A percentile compares a stretch with the other conserved stretches of the same genome.
These are phyloP conservation scores for Dacryopinax spathularia DNA, from an alignment of 768 basidiomycete genomes.

Conservation along the genomic window DNA sequence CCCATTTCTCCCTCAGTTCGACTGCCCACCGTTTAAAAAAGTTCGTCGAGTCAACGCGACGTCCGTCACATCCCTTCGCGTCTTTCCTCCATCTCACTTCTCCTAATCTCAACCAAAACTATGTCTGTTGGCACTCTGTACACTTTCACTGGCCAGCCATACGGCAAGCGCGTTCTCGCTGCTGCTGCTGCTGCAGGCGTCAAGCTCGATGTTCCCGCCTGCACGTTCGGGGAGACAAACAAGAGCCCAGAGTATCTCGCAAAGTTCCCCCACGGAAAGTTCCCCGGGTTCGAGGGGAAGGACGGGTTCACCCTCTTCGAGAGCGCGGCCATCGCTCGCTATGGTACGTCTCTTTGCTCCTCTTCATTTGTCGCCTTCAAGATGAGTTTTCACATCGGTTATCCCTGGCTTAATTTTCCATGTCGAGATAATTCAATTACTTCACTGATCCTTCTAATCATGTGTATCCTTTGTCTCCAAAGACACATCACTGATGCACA, in stretches of 20 bases:
- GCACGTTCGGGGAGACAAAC: conserved; percentile 5
- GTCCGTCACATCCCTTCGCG: neutral
- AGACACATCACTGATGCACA: conserved; percentile 15
- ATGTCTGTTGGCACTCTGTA: conserved; percentile 1
- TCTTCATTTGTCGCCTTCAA: conserved; percentile 13
- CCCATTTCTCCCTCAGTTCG: neutral
- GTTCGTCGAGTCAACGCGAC: neutral
- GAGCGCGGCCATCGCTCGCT: conserved; percentile 7
- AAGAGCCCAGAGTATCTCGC: conserved; percentile 20
- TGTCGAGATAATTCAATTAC: conserved; percentile 39
- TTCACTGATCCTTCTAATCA: conserved; percentile 10
- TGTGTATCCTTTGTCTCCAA: conserved; percentile 1
- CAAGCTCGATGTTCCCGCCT: neutral
- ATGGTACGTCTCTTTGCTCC: neutral
- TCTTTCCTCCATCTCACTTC: neutral
- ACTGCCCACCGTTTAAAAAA: neutral
- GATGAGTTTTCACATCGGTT: conserved; percentile 46
- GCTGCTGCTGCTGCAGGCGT: neutral
- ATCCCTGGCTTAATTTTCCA: conserved; percentile 53
- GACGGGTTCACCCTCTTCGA: conserved; percentile 5
- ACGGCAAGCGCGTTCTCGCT: neutral
- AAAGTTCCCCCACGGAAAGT: conserved; percentile 5
- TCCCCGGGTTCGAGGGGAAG: conserved; percentile 6
- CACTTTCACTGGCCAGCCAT: neutral
- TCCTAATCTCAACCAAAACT: neutral